Evolutionary conservation across 352 stramenopile species (phyloP), one percentile per base, ranked within the genome.

Genomic region (Pythium inflatum): DNA sequence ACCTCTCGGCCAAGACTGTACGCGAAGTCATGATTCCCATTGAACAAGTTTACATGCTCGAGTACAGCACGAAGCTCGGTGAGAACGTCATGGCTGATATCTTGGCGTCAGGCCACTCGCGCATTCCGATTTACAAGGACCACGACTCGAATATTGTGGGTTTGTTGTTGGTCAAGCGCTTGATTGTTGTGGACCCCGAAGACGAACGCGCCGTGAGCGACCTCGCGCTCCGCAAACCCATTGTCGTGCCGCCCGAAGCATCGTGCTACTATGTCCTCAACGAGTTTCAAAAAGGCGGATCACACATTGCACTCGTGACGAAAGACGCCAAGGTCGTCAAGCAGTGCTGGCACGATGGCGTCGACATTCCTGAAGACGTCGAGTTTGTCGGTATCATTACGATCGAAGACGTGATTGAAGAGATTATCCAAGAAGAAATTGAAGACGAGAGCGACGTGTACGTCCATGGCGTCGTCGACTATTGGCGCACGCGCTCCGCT

Each of bases 391-490:
- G 91, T 18, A 94, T 98, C 62, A 77, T 97, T 25, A 98, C 91
- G 22, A 87, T 98, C 49, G 91, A 98, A 74, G 90, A 98, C 70
- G 81, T 97, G 13, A 81, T 98, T 41, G 93, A 98, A 69, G 85
- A 94, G 68, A 77, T 94, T 36, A 97, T 86, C 68, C 94, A 92
- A 66, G 89, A 97, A 55, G 83, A 95, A 63, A 98, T 98, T 61
- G 87, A 92, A 60, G 92, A 98, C 69, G 93, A 98, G 70, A 89
- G 72, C 41, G 92, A 93, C 59, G 60, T 87, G 57, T 90, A 90
- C 53, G 78, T 88, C 14, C 74, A 85, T 36, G 82, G 76, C 48
- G 78, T 88, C 31, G 77, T 87, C 14, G 74, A 88, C 58, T 82
- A 89, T 53, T 91, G 83, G 81, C 71, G 76, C 57, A 64, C 68